These are phyloP conservation scores for Panaeolus cyanescens DNA, from an alignment of 768 basidiomycete genomes.

Conservation along the genomic window DNA sequence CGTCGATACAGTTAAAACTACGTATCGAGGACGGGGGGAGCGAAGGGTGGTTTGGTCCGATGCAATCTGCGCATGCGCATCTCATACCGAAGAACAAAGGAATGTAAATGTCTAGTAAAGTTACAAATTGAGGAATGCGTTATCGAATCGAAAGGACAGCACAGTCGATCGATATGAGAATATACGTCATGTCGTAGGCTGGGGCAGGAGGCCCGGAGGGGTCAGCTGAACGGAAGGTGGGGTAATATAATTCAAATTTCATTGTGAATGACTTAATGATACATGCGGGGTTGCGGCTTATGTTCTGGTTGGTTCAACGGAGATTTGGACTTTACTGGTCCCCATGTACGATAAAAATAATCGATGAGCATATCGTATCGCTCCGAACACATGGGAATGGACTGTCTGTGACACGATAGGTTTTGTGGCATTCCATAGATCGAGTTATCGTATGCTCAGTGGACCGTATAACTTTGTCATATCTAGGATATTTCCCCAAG, in stretches of 20 bases:
- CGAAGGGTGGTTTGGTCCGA: neutral
- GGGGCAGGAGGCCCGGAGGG: neutral
- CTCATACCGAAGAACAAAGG: neutral
- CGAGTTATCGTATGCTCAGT: neutral
- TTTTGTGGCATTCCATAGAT: neutral
- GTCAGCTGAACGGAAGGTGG: neutral
- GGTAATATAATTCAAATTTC: neutral
- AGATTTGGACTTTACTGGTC: neutral
- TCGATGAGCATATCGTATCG: neutral
- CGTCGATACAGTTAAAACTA: neutral
- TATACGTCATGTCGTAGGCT: neutral
- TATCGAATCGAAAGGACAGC: neutral
- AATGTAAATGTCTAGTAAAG: neutral
- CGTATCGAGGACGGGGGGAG: constrained; percentile 1
- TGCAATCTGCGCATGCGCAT: constrained; percentile 3
- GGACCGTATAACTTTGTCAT: neutral
- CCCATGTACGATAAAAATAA: neutral
- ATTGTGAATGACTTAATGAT: neutral
- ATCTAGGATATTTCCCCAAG: neutral
- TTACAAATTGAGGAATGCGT: neutral
- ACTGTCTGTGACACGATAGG: neutral
- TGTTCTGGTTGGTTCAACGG: neutral
- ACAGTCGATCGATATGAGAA: neutral
- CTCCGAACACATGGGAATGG: neutral
- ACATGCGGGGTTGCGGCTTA: neutral